Base-by-base conservation (phyloP, 2,329 filamentous ascomycete genomes). In the Aplosporella prunicola region DNA sequence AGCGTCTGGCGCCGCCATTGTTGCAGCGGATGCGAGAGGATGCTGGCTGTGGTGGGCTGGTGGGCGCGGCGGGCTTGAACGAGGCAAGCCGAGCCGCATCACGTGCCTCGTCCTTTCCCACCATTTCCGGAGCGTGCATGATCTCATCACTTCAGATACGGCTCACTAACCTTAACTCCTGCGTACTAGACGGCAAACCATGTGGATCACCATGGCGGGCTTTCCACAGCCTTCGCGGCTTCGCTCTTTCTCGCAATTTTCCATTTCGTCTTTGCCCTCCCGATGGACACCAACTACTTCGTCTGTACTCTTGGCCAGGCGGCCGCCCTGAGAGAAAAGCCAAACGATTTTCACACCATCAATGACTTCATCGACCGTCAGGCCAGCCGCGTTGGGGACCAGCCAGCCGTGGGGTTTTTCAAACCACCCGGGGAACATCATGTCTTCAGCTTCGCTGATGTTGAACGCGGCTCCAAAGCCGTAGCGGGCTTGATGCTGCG, bases 281-380 rank as follows among this genome's bases (percentile, higher is more conserved):
- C 2, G 11, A 33, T 40, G 38, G 38, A 28, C 15, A 32, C 47
- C 33, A 76, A 70, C 41, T 77, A 78, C 52, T 79, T 79, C 48
- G 68, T 68, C 3, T 79, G 75, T 51, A 78, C 74, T 0, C 61
- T 80, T 2, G 75, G 72, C 1, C 65, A 78, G 49, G 72, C 73
- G 9, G 56, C 61, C 1, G 43, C 44, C 2, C 45, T 68, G 13
- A 62, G 57, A 13, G 42, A 49, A 3, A 43, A 49, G 8, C 5
- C 16, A 5, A n/a, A 9, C 9, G 14, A n/a, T 5, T 25, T 25
- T 22, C 48, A 52, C 6, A 60, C 58, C 20, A 20, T 38, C 35
- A 31, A 31, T 11, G 28, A 31, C 9, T 38, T 38, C 28, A 11
- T 38, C n/a, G 35, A 68, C n/a, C 41, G 53, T 6, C 69, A 73